phyloP scores from a whole-genome alignment of 257 asterid species.

The Penstemon newberryi region DNA sequence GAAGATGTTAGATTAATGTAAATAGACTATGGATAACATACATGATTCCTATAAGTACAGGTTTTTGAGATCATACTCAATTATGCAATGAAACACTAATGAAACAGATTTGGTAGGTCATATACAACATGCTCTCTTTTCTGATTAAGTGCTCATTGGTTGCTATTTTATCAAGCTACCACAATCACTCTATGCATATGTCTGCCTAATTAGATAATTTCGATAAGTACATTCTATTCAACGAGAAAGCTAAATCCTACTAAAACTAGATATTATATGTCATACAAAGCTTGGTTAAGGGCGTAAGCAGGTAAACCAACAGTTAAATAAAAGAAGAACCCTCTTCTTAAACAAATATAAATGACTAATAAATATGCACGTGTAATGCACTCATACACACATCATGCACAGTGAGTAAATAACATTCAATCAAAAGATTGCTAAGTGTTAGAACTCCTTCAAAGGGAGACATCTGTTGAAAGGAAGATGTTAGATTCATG shows the following conservation, averaged over 20 bases:
- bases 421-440: slow-evolving; percentile 1
- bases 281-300: background rate
- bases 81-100: too few species aligned
- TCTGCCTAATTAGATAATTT: background rate
- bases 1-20: slow-evolving; percentile 15
- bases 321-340: background rate
- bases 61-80: slow-evolving; percentile 15
- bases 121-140: background rate
- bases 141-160: background rate
- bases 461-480: too few species aligned
- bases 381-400: background rate
- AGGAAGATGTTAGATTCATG: too few species aligned
- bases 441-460: background rate
- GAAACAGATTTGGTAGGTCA: background rate
- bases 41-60: slow-evolving; percentile 1
- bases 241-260: background rate
- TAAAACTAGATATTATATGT: background rate
- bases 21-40: background rate
- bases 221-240: background rate
- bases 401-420: slow-evolving; percentile 1
- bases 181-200: background rate
- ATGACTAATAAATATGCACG: slow-evolving; percentile 9
- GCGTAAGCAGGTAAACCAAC: background rate
- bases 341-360: background rate
- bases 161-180: background rate